These are phyloP conservation scores for Begonia fuchsioides DNA, from an alignment of 306 rosid genomes.

Conservation along the genomic window DNA sequence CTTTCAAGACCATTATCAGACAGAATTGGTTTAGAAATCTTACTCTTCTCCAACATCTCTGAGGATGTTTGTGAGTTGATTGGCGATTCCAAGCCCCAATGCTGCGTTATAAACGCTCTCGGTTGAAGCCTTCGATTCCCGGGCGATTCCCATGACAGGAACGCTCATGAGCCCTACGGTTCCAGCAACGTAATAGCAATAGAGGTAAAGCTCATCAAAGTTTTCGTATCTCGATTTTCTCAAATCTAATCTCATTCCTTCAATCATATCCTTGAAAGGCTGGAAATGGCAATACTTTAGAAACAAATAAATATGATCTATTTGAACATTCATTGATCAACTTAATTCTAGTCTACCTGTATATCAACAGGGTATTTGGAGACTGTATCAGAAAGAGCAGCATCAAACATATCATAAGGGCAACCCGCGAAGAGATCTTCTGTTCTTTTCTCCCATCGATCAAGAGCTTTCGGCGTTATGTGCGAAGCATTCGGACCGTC, in stretches of 20 bases:
- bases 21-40: conserved; percentile 11
- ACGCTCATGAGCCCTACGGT: conserved; percentile 99
- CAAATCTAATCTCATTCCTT: conserved; percentile 89
- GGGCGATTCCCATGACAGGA: conserved; percentile 87
- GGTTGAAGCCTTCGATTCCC: conserved; percentile 66
- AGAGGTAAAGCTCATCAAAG: conserved; percentile 87
- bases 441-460: conserved; percentile 70
- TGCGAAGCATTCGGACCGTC: conserved; percentile 97
- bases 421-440: conserved; percentile 63
- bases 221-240: conserved; percentile 70
- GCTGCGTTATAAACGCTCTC: conserved; percentile 83
- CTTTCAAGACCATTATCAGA: neutral
- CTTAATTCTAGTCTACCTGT: conserved; percentile 35
- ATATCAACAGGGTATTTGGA: conserved; percentile 72
- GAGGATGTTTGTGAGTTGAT: conserved; percentile 93
- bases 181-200: conserved; percentile 97
- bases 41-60: conserved; percentile 99
- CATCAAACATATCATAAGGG: conserved; percentile 90
- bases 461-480: conserved; percentile 87
- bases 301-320: neutral
- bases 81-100: conserved; percentile 84
- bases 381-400: conserved; percentile 79
- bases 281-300: conserved; percentile 10
- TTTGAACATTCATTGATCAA: no score
- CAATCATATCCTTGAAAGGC: conserved; percentile 96